Percentiles rank a stretch among this genome's conserved stretches.
Conservation (phyloP, 2,329 filamentous ascomycete species). For the Ophiostoma montium region DNA sequence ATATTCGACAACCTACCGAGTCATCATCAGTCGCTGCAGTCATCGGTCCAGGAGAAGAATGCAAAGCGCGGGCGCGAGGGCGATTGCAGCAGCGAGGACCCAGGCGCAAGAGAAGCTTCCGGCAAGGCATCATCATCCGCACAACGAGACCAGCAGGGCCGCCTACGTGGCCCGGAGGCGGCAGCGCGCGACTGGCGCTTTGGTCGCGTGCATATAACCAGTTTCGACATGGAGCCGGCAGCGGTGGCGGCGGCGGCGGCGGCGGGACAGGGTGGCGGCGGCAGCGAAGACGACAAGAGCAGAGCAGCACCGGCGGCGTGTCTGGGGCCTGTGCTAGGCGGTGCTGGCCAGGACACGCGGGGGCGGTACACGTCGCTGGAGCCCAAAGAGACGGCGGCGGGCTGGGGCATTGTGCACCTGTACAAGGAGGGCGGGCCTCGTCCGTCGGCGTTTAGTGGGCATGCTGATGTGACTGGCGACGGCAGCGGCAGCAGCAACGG, state of each 20-base stretch:
- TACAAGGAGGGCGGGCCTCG: slow-evolving; percentile 56
- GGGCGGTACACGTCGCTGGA: slow-evolving; percentile 62
- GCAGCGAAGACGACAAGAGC: slow-evolving; percentile 9
- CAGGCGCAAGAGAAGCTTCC: background rate
- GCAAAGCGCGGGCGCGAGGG: background rate
- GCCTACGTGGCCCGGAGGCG: slow-evolving; percentile 24
- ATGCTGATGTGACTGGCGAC: slow-evolving; percentile 16
- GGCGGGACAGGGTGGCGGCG: background rate
- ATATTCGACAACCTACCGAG: slow-evolving; percentile 44
- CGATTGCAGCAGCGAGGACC: background rate
- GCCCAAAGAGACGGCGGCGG: slow-evolving; percentile 59
- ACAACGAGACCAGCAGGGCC: too few relatives aligned
- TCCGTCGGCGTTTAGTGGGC: background rate
- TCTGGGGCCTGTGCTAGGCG: slow-evolving; percentile 39
- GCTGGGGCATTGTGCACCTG: slow-evolving; percentile 88
- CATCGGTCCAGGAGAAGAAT: background rate
- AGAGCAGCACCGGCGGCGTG: slow-evolving; percentile 19
- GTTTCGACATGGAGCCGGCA: slow-evolving; percentile 52
- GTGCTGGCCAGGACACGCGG: slow-evolving; percentile 64
- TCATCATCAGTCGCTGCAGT: too few relatives aligned
- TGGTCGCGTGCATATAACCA: slow-evolving; percentile 62
- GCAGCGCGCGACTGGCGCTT: slow-evolving; percentile 65
- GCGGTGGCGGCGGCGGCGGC: slow-evolving; percentile 6
- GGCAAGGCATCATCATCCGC: background rate
- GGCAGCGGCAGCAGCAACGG: slow-evolving; percentile 13